Base-by-base conservation (phyloP, 768 basidiomycete genomes). In the Psilocybe subaeruginosa region DNA sequence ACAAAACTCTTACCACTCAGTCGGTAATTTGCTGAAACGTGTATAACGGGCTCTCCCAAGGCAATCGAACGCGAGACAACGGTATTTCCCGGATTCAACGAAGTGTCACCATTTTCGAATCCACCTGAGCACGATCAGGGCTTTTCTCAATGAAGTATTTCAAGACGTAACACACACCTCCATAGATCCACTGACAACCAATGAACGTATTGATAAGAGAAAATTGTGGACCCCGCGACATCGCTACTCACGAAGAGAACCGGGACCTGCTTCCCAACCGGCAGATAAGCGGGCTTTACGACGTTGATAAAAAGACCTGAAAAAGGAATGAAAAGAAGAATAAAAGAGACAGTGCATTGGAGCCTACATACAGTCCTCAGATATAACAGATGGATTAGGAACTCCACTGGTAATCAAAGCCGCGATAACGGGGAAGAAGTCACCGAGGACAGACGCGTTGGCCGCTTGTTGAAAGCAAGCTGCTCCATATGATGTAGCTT, bases 221-320 rank as follows among this genome's bases (percentile, higher is more conserved):
- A n/a, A 35, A 31, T n/a, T 17, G 51, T 23, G 9, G 14, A 9
- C 17, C 2, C 17, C 1, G 48, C 11, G 1, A 8, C n/a, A 27
- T 49, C 11, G 9, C 6, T 1, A 53, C 66, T 39, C 29, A 66
- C 66, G 14, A 66, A 58, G 14, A 66, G 23, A 37, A 66, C 60
- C 1, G 66, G 66, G 9, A 66, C 29, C 17, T 64, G 61, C 53
- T 47, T 61, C 6, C 59, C 52, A 31, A 31, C 0, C 5, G 57
- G 56, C 8, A 56, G 43, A 11, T 17, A 6, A 0, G 60, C 56
- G 2, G 66, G 66, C 23, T 30, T 59, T 19, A 64, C n/a, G 30
- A 66, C 66, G 52, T 66, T 66, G 23, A 66, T 56, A 46, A 56
- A 64, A 16, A 64, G 60, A 50, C 66, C 66, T 64, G 48, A 12